Percentiles rank a stretch among this genome's conserved stretches.
Conservation (phyloP, 495 filamentous ascomycete species). For the Bryoglossum gracile region DNA sequence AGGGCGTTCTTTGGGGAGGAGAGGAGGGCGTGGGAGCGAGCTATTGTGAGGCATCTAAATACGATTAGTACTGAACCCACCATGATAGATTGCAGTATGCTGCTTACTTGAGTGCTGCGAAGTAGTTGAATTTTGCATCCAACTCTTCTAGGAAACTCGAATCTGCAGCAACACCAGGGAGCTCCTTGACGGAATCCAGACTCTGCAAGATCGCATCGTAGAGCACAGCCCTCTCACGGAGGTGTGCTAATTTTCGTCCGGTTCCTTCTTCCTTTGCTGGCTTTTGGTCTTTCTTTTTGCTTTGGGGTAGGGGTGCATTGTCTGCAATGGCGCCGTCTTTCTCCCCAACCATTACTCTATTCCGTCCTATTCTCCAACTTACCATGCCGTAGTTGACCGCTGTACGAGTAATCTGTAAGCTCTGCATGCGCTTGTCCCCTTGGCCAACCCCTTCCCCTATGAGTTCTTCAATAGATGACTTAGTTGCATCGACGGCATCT, state of each 20-base stretch:
- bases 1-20: slow-evolving; percentile 71
- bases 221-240: slow-evolving; percentile 85
- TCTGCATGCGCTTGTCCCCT: slow-evolving; percentile 83
- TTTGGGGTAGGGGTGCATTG: slow-evolving; percentile 23
- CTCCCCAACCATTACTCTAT: slow-evolving; percentile 75
- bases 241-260: slow-evolving; percentile 59
- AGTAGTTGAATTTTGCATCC: slow-evolving; percentile 71
- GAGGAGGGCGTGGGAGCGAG: slow-evolving; percentile 72
- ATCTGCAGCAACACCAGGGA: slow-evolving; percentile 89
- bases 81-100: too few species aligned
- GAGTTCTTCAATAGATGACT: slow-evolving; percentile 86
- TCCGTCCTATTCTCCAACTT: slow-evolving; percentile 90
- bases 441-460: slow-evolving; percentile 73
- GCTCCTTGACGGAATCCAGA: slow-evolving; percentile 79
- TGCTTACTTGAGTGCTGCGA: slow-evolving; percentile 77
- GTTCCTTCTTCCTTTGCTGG: slow-evolving; percentile 47
- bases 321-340: slow-evolving; percentile 64
- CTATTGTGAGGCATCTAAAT: slow-evolving; percentile 77
- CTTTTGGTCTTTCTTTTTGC: slow-evolving; percentile 31
- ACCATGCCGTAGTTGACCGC: slow-evolving; percentile 89
- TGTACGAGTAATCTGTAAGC: slow-evolving; percentile 84
- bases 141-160: slow-evolving; percentile 66
- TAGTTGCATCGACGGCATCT: slow-evolving; percentile 89
- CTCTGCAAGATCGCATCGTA: slow-evolving; percentile 88
- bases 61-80: too few species aligned